These are phyloP conservation scores for Lasiosphaeriaceae sp. DNA, from an alignment of 495 filamentous ascomycete species.

Conservation along the genomic window DNA sequence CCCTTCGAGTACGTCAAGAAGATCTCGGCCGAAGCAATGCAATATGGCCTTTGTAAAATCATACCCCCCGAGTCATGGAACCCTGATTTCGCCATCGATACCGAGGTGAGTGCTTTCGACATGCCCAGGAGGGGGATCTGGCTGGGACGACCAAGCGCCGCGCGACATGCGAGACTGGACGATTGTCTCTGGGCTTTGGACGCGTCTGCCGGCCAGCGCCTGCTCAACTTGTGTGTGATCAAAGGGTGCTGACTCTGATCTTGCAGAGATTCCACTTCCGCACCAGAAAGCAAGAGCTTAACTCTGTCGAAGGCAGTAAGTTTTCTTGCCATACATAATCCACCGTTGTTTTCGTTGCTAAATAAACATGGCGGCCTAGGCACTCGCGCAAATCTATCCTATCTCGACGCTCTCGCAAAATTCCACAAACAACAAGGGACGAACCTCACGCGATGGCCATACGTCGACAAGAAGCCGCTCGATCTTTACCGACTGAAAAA, in stretches of 20 bases:
- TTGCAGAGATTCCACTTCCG: conserved; percentile 92
- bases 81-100: conserved; percentile 92
- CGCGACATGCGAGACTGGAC: not conserved
- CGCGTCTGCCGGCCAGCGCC: not conserved
- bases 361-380: conserved; percentile 46
- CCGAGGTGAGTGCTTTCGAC: conserved; percentile 64
- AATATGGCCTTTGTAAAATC: conserved; percentile 92
- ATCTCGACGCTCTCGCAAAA: conserved; percentile 90
- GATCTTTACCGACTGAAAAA: conserved; percentile 97
- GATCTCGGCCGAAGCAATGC: conserved; percentile 75
- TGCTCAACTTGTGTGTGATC: not conserved
- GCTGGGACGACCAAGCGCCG: not conserved
- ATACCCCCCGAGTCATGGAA: conserved; percentile 93
- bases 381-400: conserved; percentile 91
- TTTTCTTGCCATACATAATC: conserved; percentile 25
- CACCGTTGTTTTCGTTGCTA: conserved; percentile 9
- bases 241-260: not conserved
- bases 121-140: not conserved
- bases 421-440: conserved; percentile 97
- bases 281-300: conserved; percentile 94
- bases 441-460: conserved; percentile 89
- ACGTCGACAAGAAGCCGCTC: conserved; percentile 95
- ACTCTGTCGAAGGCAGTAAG: conserved; percentile 97
- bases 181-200: too few species aligned
- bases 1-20: conserved; percentile 89